Percentiles rank a stretch among this genome's conserved stretches.
Evolutionary conservation across 164 flowering plant genomes (phyloP).

Genomic region (Chimonanthus salicifolius): DNA sequence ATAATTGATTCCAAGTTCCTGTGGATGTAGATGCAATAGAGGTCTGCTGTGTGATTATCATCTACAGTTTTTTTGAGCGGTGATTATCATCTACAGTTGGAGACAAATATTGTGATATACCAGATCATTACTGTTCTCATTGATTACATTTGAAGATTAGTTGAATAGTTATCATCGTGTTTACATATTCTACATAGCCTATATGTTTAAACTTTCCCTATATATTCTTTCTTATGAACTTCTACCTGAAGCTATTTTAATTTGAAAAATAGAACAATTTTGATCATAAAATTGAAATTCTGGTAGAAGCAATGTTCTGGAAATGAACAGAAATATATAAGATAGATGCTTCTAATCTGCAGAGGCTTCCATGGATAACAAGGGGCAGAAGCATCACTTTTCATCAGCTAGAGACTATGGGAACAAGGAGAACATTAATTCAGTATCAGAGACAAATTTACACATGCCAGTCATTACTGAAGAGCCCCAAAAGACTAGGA

Average conservation of each 20-base stretch:
- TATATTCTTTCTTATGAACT: too few species aligned
- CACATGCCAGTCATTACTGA: slow-evolving; percentile 28
- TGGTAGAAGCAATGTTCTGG: not conserved
- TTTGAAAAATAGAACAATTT: not conserved
- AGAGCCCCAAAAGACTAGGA: slow-evolving; percentile 60
- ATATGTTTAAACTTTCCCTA: not conserved
- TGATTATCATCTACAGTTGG: too few species aligned
- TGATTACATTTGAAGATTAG: not conserved
- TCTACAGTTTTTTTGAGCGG: too few species aligned
- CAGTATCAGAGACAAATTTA: slow-evolving; percentile 16
- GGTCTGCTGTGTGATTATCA: too few species aligned
- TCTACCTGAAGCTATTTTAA: not conserved
- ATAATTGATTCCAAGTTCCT: too few species aligned
- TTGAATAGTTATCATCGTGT: not conserved
- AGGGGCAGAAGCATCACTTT: slow-evolving; percentile 8
- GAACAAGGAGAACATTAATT: slow-evolving; percentile 50
- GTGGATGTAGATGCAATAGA: too few species aligned
- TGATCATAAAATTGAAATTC: not conserved
- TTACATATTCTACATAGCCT: too few species aligned
- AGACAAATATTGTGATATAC: not conserved
- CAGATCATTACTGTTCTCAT: not conserved
- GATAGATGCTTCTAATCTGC: not conserved
- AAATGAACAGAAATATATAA: not conserved
- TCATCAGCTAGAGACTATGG: slow-evolving; percentile 13
- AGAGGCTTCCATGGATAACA: slow-evolving; percentile 17